phyloP scores from a whole-genome alignment of 306 rosid species.

The Vigna reflexopilosa region DNA sequence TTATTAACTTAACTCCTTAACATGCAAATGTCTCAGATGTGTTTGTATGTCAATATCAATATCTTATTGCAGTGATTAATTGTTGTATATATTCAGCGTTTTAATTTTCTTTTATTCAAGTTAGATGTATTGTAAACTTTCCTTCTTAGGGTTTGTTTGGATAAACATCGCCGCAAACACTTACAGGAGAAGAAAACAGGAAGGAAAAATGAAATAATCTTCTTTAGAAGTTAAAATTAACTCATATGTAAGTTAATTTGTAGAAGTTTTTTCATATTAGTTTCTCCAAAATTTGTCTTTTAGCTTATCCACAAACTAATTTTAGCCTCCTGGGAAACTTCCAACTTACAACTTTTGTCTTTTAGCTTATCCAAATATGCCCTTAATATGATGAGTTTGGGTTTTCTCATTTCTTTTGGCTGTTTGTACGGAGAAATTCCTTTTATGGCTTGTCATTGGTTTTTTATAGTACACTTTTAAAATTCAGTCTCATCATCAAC shows the following conservation, averaged over 20 bases:
- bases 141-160: slow-evolving; percentile 4
- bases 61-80: slow-evolving; percentile 25
- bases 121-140: slow-evolving; percentile 2
- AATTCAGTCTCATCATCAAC: not conserved
- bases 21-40: not conserved
- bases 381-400: not conserved
- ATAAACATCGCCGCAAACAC: not conserved
- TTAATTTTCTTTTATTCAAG: slow-evolving; percentile 17
- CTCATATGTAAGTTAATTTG: too few relatives aligned
- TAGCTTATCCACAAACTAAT: too few relatives aligned
- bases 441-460: slow-evolving; percentile 4
- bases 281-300: not conserved
- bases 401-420: slow-evolving; percentile 3
- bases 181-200: not conserved
- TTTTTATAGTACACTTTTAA: not conserved
- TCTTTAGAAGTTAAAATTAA: too few relatives aligned
- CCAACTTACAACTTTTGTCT: too few relatives aligned
- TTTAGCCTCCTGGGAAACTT: not conserved
- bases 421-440: not conserved
- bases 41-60: slow-evolving; percentile 1
- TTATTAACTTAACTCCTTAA: not conserved
- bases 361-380: not conserved
- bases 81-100: not conserved
- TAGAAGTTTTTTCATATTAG: not conserved
- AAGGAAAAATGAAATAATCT: too few relatives aligned